phyloP scores from a whole-genome alignment of 2,329 filamentous ascomycete species.

The Cladosporium sp. region DNA sequence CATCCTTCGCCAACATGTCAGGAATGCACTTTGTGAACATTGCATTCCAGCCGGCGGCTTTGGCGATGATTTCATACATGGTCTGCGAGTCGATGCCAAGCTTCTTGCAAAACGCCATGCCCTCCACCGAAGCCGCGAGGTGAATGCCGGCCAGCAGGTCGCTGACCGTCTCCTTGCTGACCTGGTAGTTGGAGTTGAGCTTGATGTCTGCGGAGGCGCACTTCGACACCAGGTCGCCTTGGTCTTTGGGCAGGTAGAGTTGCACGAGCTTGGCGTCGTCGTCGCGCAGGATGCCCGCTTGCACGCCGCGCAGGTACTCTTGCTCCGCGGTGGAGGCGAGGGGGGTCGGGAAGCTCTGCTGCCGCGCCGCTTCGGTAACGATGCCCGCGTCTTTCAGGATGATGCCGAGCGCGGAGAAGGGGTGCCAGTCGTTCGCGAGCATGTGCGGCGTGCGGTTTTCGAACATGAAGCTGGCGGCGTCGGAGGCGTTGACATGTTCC shows the following conservation, averaged over 20 bases:
- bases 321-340: conserved; percentile 63
- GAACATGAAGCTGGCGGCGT: conserved; percentile 52
- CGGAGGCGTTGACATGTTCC: conserved; percentile 43
- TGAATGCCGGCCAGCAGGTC: conserved; percentile 45
- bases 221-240: conserved; percentile 30
- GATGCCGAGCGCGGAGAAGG: conserved; percentile 42
- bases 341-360: conserved; percentile 55
- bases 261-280: conserved; percentile 56
- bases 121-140: conserved; percentile 47
- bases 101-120: conserved; percentile 43
- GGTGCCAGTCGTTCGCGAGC: conserved; percentile 48
- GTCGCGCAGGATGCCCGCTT: conserved; percentile 52
- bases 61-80: conserved; percentile 45
- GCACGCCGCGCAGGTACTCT: conserved; percentile 57
- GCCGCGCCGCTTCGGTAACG: conserved; percentile 62
- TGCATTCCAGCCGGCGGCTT: conserved; percentile 44
- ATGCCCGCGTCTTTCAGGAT: conserved; percentile 54
- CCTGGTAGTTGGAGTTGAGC: conserved; percentile 31
- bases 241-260: conserved; percentile 41
- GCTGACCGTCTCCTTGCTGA: conserved; percentile 33
- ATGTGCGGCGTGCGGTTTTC: conserved; percentile 53
- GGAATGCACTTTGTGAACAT: conserved; percentile 39
- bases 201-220: conserved; percentile 35
- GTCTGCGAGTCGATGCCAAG: conserved; percentile 42
- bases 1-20: conserved; percentile 32